These are phyloP conservation scores for Cyberlindnera petersonii DNA, from an alignment of 805 yeast species.

Conservation along the genomic window DNA sequence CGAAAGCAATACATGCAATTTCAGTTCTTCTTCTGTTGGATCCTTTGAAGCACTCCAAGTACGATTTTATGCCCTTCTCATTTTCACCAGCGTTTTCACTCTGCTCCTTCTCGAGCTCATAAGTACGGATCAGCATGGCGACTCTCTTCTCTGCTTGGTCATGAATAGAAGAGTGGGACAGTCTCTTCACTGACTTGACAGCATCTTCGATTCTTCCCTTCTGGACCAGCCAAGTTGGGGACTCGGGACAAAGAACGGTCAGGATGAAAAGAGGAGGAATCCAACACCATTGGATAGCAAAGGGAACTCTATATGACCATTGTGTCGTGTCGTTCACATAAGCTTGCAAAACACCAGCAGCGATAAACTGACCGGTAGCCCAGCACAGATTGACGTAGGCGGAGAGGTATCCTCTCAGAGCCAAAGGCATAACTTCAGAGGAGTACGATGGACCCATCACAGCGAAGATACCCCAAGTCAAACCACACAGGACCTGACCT, in stretches of 20 bases:
- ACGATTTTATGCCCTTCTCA: conserved; percentile 23
- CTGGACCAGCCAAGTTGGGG: conserved; percentile 54
- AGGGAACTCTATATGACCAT: conserved; percentile 49
- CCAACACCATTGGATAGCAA: conserved; percentile 61
- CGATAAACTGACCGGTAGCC: conserved; percentile 50
- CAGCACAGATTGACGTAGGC: conserved; percentile 40
- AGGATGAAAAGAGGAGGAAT: conserved; percentile 44
- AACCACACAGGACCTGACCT: conserved; percentile 40
- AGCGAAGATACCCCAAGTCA: conserved; percentile 41
- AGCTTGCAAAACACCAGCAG: conserved; percentile 47
- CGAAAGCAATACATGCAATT: conserved; percentile 34
- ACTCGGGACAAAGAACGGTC: conserved; percentile 48
- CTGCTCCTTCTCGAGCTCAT: conserved; percentile 17
- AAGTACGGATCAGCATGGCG: conserved; percentile 20
- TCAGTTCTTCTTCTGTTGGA: conserved; percentile 42
- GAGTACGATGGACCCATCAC: conserved; percentile 38
- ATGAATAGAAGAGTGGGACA: conserved; percentile 19
- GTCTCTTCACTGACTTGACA: conserved; percentile 29
- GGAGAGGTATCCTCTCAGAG: conserved; percentile 36
- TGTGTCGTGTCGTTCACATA: conserved; percentile 23
- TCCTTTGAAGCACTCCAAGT: conserved; percentile 42
- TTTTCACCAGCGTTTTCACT: conserved; percentile 4
- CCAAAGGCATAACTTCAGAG: conserved; percentile 41
- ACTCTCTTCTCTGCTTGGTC: conserved; percentile 18
- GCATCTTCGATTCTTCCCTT: conserved; percentile 42